These are phyloP conservation scores for Psilocybe subaeruginosa DNA, from an alignment of 768 basidiomycete species.

Conservation along the genomic window DNA sequence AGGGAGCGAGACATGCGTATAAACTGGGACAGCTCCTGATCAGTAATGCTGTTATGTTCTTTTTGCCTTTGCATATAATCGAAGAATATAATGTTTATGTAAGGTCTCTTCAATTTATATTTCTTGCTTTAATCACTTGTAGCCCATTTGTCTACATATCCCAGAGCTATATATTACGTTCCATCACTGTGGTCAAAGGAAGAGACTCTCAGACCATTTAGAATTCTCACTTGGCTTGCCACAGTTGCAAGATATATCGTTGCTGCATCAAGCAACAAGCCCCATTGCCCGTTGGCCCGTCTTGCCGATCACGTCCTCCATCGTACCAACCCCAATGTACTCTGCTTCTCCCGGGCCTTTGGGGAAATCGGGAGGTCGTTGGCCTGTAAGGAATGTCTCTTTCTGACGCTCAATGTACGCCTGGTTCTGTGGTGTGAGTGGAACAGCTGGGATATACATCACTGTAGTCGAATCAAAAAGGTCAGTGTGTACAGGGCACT, in stretches of 20 bases:
- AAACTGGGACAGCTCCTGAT: no score
- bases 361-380: slow-evolving; percentile 76
- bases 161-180: no score
- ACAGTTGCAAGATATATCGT: not conserved
- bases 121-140: no score
- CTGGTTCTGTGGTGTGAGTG: slow-evolving; percentile 62
- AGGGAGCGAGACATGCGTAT: no score
- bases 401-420: slow-evolving; percentile 66
- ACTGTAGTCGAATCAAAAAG: slow-evolving; percentile 37
- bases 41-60: no score
- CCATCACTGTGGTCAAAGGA: no score
- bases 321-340: slow-evolving; percentile 38
- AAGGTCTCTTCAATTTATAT: no score
- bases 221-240: no score
- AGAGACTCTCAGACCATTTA: no score
- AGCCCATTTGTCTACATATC: no score
- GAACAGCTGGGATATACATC: slow-evolving; percentile 81
- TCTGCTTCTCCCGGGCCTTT: slow-evolving; percentile 39
- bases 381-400: slow-evolving; percentile 58
- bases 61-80: no score
- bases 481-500: not conserved
- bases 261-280: slow-evolving; percentile 14
- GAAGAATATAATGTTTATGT: no score
- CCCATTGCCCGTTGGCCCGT: slow-evolving; percentile 46
- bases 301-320: slow-evolving; percentile 36